A percentile compares a stretch with the other conserved stretches of the same genome.
phyloP scores from a whole-genome alignment of 2,329 filamentous ascomycete genomes.

The Pestalotiopsis sp. region DNA sequence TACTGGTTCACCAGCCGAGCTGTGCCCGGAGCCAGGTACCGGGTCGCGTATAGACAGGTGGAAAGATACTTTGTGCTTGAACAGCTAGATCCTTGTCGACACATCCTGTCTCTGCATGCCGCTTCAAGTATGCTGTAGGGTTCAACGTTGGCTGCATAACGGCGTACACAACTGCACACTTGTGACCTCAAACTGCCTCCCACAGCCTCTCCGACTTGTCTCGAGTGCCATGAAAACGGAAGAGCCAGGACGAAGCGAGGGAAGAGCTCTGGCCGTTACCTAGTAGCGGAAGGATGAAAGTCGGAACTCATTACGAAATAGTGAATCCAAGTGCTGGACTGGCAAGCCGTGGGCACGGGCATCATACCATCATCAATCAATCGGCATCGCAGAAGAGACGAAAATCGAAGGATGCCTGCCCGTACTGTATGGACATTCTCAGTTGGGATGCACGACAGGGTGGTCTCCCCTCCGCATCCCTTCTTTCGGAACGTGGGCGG shows the following conservation, averaged over 20 bases:
- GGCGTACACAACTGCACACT: not conserved
- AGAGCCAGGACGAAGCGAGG: not conserved
- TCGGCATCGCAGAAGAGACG: not conserved
- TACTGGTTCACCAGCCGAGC: conserved; percentile 4
- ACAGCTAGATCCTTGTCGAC: not conserved
- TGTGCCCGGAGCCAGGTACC: not conserved
- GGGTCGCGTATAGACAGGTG: not conserved
- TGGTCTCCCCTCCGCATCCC: conserved; percentile 1
- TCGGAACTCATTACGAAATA: not conserved
- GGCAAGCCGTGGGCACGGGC: not conserved
- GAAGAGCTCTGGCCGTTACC: not conserved
- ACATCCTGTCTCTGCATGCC: conserved; percentile 5
- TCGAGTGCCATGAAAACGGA: not conserved
- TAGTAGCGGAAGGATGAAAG: not conserved
- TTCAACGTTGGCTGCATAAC: conserved; percentile 9
- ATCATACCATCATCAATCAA: too few species aligned
- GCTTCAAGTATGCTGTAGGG: not conserved
- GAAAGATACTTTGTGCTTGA: not conserved
- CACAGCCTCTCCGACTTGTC: not conserved
- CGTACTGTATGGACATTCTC: not conserved
- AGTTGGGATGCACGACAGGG: not conserved
- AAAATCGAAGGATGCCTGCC: not conserved
- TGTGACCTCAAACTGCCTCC: not conserved
- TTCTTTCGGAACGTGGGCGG: conserved; percentile 1
- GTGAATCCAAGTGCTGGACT: not conserved